phyloP scores from a whole-genome alignment of 2,329 filamentous ascomycete species.

The Cordyceps cateniannulata region DNA sequence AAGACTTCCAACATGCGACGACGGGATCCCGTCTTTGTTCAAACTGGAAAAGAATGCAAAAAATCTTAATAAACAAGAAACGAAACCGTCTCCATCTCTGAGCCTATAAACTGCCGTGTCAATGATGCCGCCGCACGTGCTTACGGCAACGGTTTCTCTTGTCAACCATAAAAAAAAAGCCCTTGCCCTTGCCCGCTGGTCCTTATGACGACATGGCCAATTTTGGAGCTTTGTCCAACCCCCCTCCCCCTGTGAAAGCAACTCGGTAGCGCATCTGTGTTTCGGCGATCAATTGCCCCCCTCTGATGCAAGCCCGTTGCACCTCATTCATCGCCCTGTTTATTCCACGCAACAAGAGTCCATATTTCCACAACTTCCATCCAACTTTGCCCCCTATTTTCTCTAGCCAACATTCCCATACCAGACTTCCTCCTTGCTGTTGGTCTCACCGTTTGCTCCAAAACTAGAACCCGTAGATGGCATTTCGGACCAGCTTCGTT shows the following conservation, averaged over 20 bases:
- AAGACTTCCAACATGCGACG: not conserved
- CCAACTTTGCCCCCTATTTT: not conserved
- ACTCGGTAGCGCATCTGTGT: not conserved
- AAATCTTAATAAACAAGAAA: not conserved
- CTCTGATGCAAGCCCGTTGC: not conserved
- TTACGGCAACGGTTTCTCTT: not conserved
- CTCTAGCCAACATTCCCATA: not conserved
- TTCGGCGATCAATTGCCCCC: not conserved
- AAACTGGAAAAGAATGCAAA: not conserved
- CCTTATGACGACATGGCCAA: constrained; percentile 11
- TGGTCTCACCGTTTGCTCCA: not conserved
- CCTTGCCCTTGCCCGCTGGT: not conserved
- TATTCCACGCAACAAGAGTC: not conserved
- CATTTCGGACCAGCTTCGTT: too few relatives aligned
- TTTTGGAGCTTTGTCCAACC: not conserved
- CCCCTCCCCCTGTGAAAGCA: not conserved
- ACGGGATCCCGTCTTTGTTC: not conserved
- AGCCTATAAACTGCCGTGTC: not conserved
- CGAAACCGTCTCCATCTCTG: not conserved
- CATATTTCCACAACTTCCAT: not conserved
- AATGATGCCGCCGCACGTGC: not conserved
- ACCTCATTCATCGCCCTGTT: not conserved
- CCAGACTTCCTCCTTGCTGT: not conserved
- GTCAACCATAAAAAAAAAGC: not conserved
- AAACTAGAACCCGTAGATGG: too few relatives aligned